Percentiles rank a stretch among this genome's conserved stretches.
Conservation (phyloP, 352 stramenopile species). For the Phytophthora pseudosyringae region DNA sequence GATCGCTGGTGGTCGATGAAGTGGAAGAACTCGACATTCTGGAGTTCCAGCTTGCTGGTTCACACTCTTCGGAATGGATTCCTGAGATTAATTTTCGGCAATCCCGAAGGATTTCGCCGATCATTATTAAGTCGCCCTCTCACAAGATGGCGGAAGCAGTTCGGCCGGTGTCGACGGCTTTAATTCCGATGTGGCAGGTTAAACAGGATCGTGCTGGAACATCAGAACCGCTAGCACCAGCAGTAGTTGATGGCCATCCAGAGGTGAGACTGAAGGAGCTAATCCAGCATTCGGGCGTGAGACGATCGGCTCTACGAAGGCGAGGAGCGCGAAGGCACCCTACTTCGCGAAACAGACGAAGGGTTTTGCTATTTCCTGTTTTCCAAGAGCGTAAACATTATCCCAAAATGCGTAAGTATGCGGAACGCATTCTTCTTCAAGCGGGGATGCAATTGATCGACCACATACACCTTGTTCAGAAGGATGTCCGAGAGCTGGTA, state of each 20-base stretch:
- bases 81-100: constrained; percentile 4
- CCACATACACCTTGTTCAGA: constrained; percentile 22
- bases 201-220: constrained; percentile 8
- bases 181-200: constrained; percentile 11
- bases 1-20: constrained; percentile 18
- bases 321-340: constrained; percentile 10
- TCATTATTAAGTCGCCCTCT: neutral
- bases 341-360: constrained; percentile 6
- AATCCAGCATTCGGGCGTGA: constrained; percentile 1
- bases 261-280: constrained; percentile 16
- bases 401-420: constrained; percentile 14
- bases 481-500: constrained; percentile 28
- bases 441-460: constrained; percentile 39
- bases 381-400: constrained; percentile 11
- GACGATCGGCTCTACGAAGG: constrained; percentile 1
- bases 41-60: constrained; percentile 28
- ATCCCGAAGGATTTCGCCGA: constrained; percentile 4
- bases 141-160: constrained; percentile 19
- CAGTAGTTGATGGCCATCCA: neutral
- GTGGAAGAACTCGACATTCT: constrained; percentile 46
- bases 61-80: constrained; percentile 2
- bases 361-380: constrained; percentile 3
- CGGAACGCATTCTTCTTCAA: constrained; percentile 25
- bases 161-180: constrained; percentile 13
- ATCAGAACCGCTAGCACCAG: neutral